These are phyloP conservation scores for Phialemonium atrogriseum DNA, from an alignment of 2,329 filamentous ascomycete genomes.

Conservation along the genomic window DNA sequence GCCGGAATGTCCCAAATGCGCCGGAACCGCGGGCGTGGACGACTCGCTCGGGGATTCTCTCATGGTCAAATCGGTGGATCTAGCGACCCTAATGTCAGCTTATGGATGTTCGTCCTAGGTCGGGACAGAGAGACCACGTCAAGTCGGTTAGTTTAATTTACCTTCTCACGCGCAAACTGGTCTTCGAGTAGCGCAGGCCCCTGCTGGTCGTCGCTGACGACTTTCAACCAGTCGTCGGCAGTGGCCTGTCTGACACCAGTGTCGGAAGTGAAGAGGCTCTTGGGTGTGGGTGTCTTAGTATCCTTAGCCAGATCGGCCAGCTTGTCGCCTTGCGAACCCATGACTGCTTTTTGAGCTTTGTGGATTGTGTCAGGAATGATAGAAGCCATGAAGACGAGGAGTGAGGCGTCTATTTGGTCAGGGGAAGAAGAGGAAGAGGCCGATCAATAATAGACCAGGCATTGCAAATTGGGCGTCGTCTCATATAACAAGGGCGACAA, in stretches of 20 bases:
- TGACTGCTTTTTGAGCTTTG: constrained; percentile 28
- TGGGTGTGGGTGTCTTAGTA: constrained; percentile 49
- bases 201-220: constrained; percentile 50
- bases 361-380: constrained; percentile 21
- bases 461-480: no score
- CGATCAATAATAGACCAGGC: no score
- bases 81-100: constrained; percentile 20
- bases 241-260: constrained; percentile 66
- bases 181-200: constrained; percentile 68
- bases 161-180: constrained; percentile 64
- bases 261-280: constrained; percentile 63
- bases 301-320: constrained; percentile 50
- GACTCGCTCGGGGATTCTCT: constrained; percentile 27
- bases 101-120: not conserved
- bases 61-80: constrained; percentile 67
- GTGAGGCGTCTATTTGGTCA: no score
- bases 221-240: constrained; percentile 70
- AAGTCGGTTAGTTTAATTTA: constrained; percentile 19
- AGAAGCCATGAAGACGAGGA: constrained; percentile 4
- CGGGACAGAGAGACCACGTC: not conserved
- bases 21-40: constrained; percentile 23
- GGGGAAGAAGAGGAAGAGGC: no score
- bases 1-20: constrained; percentile 47
- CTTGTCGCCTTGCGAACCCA: constrained; percentile 42
- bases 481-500: no score